These are phyloP conservation scores for Pichia sp. DNA, from an alignment of 1,139 yeast species.

Conservation along the genomic window DNA sequence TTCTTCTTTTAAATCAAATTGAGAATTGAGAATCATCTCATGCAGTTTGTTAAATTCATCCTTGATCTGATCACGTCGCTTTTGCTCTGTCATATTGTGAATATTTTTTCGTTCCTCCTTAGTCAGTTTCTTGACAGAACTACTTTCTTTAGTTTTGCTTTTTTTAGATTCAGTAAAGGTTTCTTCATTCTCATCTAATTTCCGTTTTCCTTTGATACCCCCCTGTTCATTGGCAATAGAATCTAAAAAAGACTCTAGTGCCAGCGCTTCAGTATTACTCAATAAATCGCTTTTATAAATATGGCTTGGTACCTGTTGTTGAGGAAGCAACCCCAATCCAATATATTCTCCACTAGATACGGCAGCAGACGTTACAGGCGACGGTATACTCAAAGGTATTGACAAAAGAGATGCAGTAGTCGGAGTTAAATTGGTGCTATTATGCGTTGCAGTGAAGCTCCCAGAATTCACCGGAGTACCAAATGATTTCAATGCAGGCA, in stretches of 20 bases:
- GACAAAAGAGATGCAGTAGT: too few species aligned
- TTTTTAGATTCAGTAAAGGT: background rate
- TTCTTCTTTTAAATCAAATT: constrained; percentile 9
- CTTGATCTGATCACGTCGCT: constrained; percentile 65
- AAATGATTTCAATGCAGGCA: too few species aligned
- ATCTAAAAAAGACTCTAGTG: constrained; percentile 31
- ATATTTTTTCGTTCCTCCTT: constrained; percentile 63
- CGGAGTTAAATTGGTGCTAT: too few species aligned
- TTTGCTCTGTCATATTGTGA: constrained; percentile 71
- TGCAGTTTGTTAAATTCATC: constrained; percentile 46
- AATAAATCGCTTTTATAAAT: constrained; percentile 10
- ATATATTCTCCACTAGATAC: too few species aligned
- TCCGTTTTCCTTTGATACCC: background rate
- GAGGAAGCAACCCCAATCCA: background rate
- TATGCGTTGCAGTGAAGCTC: too few species aligned
- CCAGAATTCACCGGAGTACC: too few species aligned
- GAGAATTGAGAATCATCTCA: constrained; percentile 21
- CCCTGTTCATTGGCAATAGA: constrained; percentile 27
- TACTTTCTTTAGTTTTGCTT: background rate
- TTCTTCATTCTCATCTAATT: background rate
- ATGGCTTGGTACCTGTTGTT: background rate
- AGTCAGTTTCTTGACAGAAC: constrained; percentile 29
- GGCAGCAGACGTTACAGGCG: too few species aligned
- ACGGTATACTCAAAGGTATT: too few species aligned
- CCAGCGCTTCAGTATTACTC: constrained; percentile 28